A percentile compares a stretch with the other conserved stretches of the same genome.
Evolutionary conservation across 2,329 filamentous ascomycete species (phyloP).

Genomic region (Aspergillus chevalieri): DNA sequence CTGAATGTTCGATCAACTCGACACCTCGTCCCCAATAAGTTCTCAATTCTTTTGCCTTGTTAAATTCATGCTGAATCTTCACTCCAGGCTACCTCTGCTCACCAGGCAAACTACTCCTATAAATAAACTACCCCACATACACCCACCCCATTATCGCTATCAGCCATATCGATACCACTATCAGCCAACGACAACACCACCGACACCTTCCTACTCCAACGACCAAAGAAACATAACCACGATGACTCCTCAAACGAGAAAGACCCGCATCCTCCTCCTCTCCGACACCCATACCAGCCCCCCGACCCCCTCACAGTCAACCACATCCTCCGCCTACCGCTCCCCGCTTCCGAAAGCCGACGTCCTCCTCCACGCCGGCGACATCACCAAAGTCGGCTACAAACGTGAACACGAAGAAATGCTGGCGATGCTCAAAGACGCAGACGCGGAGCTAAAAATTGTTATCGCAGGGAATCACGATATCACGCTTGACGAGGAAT

Average conservation of each 20-base stretch:
- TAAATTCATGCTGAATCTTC: too few relatives aligned
- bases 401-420: conserved; percentile 43
- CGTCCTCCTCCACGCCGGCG: conserved; percentile 54
- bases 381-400: conserved; percentile 50
- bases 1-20: too few relatives aligned
- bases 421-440: conserved; percentile 42
- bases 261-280: conserved; percentile 38
- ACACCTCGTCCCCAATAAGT: too few relatives aligned
- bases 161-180: neutral
- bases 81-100: too few relatives aligned
- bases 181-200: neutral
- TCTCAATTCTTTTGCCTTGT: too few relatives aligned
- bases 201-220: neutral
- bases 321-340: conserved; percentile 26
- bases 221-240: conserved; percentile 1
- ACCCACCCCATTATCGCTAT: neutral
- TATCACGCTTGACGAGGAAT: conserved; percentile 49
- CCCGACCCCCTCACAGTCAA: conserved; percentile 16
- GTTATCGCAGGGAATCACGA: conserved; percentile 62
- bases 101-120: too few relatives aligned
- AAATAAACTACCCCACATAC: too few relatives aligned
- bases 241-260: conserved; percentile 13
- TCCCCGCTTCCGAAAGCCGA: conserved; percentile 46
- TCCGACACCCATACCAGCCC: conserved; percentile 37
- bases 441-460: conserved; percentile 53